Base-by-base conservation (phyloP, 345 rosid species). In the Hypericum androsaemum region DNA sequence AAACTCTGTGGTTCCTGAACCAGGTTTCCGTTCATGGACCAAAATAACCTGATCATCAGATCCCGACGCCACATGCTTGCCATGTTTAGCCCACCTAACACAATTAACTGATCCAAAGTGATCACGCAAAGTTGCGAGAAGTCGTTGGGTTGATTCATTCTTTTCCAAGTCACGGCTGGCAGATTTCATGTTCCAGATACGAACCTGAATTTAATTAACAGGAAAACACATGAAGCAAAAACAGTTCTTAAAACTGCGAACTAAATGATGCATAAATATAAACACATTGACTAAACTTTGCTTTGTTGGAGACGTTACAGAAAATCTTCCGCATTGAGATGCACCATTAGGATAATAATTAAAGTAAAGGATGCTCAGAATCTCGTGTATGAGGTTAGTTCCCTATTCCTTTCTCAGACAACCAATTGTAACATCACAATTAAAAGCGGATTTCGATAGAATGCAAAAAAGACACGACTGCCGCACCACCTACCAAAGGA, bases 101-200 rank as follows among this genome's bases (percentile, higher is more conserved):
- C 99, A 94, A 70, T 94, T 94, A n/a, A 94, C 99, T 7, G 95
- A 94, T 39, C 99, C 99, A 70, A 88, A 94, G 65, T 94, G 99
- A 72, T 88, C 99, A 10, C 95, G 95, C 35, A 88, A 83, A 46
- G 92, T 94, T 50, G 99, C 99, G 17, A 94, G 88, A 66, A 94
- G 95, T 78, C 87, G 73, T 58, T 79, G 80, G 35, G 71, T 66
- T 41, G 84, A 60, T 58, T 83, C 99, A 53, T 70, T 66, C 45
- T 69, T 65, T 66, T 69, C 74, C 35, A 79, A 70, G 60, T 79
- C 84, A 61, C 64, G 76, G 66, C 80, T 81, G 64, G 80, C 80
- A 47, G 90, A 86, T 63, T 80, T 86, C 85, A 80, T 68, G 72
- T 86, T 88, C 99, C 99, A 94, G 58, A 94, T 86, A 32, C 99